Conservation (phyloP, 208 protist genomes). For the Crithidia acanthocephali region DNA sequence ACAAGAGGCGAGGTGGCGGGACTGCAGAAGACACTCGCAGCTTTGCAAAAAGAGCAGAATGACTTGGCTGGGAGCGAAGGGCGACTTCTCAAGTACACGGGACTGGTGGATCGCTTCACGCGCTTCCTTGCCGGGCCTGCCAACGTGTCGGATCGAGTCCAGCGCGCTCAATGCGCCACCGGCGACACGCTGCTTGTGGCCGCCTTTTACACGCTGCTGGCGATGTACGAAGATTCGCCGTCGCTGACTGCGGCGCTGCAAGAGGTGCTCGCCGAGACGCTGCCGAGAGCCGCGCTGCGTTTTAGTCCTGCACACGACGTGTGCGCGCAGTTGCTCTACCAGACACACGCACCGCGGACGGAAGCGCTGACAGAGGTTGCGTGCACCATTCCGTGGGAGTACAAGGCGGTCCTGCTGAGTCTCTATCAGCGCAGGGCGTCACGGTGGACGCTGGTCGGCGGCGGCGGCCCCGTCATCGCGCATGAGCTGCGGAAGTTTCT, state of each 20-base stretch:
- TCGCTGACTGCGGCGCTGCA: conserved; percentile 16
- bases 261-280: conserved; percentile 12
- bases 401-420: conserved; percentile 29
- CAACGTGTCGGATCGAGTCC: conserved; percentile 28
- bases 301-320: conserved; percentile 14
- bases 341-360: conserved; percentile 43
- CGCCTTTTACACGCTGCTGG: conserved; percentile 61
- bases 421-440: conserved; percentile 47
- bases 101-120: conserved; percentile 72
- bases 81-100: conserved; percentile 53
- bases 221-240: conserved; percentile 29
- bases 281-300: conserved; percentile 12
- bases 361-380: conserved; percentile 44
- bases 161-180: conserved; percentile 40
- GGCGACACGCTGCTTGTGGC: conserved; percentile 71
- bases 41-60: conserved; percentile 37
- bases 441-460: conserved; percentile 74
- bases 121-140: conserved; percentile 37
- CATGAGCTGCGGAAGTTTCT: conserved; percentile 50
- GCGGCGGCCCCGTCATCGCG: conserved; percentile 53
- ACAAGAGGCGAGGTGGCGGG: conserved; percentile 22
- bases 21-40: conserved; percentile 25
- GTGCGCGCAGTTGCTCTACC: conserved; percentile 53
- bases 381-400: conserved; percentile 30
- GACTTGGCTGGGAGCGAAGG: conserved; percentile 35